Evolutionary conservation across 495 filamentous ascomycete species (phyloP).

Genomic region (Arthonia radiata): DNA sequence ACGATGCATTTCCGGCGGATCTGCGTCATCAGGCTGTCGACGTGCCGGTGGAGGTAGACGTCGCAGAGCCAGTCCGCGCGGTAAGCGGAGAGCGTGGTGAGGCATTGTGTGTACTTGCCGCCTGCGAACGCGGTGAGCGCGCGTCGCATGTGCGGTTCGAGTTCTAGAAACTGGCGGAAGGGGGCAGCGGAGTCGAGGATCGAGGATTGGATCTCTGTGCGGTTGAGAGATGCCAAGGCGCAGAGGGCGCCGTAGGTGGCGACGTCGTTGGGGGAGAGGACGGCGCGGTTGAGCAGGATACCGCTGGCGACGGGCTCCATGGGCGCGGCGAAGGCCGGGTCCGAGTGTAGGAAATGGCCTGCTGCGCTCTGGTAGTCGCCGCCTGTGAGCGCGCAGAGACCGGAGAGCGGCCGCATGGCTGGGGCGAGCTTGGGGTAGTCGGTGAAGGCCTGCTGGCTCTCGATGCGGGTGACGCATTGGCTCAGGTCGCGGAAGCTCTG

Average conservation of each 20-base stretch:
- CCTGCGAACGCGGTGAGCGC: conserved; percentile 73
- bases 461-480: conserved; percentile 43
- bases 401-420: conserved; percentile 32
- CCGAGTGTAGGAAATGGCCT: conserved; percentile 34
- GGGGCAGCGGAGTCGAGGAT: conserved; percentile 53
- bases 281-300: conserved; percentile 21
- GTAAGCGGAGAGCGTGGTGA: conserved; percentile 60
- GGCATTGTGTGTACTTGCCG: conserved; percentile 62
- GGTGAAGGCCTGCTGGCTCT: conserved; percentile 29
- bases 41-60: conserved; percentile 56
- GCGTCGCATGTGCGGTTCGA: conserved; percentile 81
- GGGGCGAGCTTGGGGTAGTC: conserved; percentile 13
- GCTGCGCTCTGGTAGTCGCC: conserved; percentile 51
- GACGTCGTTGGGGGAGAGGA: conserved; percentile 65
- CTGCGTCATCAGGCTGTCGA: conserved; percentile 37
- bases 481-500: conserved; percentile 38
- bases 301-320: conserved; percentile 10
- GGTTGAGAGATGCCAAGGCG: conserved; percentile 72
- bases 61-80: conserved; percentile 72
- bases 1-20: conserved; percentile 80
- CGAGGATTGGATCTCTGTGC: conserved; percentile 40
- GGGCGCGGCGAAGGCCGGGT: conserved; percentile 23
- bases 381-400: conserved; percentile 42
- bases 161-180: conserved; percentile 79
- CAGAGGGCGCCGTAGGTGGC: conserved; percentile 81